These are phyloP conservation scores for Macrophomina phaseolina DNA, from an alignment of 2,329 filamentous ascomycete genomes.

Conservation along the genomic window DNA sequence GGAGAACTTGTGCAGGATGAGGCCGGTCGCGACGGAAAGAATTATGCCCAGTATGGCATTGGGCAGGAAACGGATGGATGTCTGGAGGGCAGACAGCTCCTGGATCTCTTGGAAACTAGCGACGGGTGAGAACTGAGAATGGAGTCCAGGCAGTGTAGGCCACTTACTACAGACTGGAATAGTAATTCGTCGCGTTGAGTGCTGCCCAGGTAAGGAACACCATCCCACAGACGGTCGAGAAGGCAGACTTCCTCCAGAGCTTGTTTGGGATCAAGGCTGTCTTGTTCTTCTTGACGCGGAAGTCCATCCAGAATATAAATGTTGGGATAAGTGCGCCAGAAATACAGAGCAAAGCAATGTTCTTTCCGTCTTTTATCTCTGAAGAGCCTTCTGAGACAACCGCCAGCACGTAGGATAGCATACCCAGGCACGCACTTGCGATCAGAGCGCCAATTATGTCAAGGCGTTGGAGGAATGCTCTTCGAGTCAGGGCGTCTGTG, in stretches of 20 bases:
- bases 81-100: slow-evolving; percentile 40
- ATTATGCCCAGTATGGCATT: slow-evolving; percentile 47
- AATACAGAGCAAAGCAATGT: slow-evolving; percentile 48
- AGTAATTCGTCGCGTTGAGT: slow-evolving; percentile 45
- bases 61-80: slow-evolving; percentile 52
- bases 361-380: neutral
- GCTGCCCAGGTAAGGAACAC: slow-evolving; percentile 48
- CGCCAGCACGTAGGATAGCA: slow-evolving; percentile 9
- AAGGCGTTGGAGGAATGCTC: neutral
- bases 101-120: slow-evolving; percentile 49
- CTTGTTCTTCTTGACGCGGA: slow-evolving; percentile 51
- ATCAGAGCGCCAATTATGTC: neutral
- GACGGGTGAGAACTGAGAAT: neutral
- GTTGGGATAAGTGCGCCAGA: slow-evolving; percentile 51
- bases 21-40: slow-evolving; percentile 53
- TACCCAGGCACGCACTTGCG: neutral
- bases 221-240: slow-evolving; percentile 60
- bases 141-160: neutral
- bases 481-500: neutral
- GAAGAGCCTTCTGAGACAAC: neutral
- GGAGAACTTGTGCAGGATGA: slow-evolving; percentile 52
- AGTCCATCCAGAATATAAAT: slow-evolving; percentile 62
- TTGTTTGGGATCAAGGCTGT: slow-evolving; percentile 67
- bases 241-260: slow-evolving; percentile 64
- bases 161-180: slow-evolving; percentile 46